Conservation (phyloP, 805 yeast genomes). For the Starmera caribaea region DNA sequence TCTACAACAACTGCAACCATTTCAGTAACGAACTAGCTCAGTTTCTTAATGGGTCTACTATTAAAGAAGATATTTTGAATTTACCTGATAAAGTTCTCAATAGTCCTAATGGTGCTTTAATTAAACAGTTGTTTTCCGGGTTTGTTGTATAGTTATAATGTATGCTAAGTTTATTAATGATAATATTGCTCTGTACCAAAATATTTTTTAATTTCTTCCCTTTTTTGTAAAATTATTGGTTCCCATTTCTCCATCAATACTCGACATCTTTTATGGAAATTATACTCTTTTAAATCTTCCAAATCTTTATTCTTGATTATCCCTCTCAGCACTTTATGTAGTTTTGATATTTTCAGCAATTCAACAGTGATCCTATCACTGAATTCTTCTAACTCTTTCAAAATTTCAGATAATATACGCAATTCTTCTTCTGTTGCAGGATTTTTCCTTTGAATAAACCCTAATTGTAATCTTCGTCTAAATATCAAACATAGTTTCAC, state of each 20-base stretch:
- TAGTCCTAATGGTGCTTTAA: conserved; percentile 43
- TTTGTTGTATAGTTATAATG: no score
- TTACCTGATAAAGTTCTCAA: conserved; percentile 43
- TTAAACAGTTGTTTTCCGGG: conserved; percentile 24
- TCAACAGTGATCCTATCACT: background rate
- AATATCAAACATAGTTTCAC: conserved; percentile 13
- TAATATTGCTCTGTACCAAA: no score
- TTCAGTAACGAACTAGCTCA: conserved; percentile 49
- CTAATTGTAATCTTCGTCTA: conserved; percentile 37
- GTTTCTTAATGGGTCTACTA: conserved; percentile 43
- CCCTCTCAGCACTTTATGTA: background rate
- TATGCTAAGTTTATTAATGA: no score
- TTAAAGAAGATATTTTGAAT: conserved; percentile 42
- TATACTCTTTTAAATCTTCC: no score
- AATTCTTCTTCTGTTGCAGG: conserved; percentile 6
- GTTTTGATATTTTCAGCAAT: background rate
- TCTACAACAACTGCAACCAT: conserved; percentile 60
- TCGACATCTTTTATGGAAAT: no score
- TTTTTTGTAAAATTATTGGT: no score
- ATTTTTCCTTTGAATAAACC: conserved; percentile 31
- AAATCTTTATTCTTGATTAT: no score
- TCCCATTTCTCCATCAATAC: no score
- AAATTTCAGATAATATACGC: background rate
- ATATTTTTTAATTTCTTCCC: background rate
- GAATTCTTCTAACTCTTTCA: background rate